Conservation (phyloP, 2,329 filamentous ascomycete genomes). For the Colletotrichum liriopes region DNA sequence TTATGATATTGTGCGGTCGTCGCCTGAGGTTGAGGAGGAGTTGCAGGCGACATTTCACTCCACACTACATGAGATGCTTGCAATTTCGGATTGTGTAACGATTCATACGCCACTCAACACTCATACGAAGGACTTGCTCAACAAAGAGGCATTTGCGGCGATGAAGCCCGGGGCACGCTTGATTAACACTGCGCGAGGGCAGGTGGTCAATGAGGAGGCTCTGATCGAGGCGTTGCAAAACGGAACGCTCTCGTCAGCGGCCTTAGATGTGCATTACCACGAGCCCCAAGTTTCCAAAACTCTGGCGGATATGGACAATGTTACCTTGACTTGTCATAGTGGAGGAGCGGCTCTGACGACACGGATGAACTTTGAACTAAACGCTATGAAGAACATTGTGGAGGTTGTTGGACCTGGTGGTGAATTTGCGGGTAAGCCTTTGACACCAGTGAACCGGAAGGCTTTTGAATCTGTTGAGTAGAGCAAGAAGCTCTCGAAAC, state of each 20-base stretch:
- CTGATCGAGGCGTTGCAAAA: constrained; percentile 62
- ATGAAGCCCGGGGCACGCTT: constrained; percentile 65
- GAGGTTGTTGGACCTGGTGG: too few relatives aligned
- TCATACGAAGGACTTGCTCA: constrained; percentile 48
- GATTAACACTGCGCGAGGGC: constrained; percentile 68
- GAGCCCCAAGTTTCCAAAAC: constrained; percentile 62
- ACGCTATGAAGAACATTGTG: too few relatives aligned
- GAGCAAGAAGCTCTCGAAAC: too few relatives aligned
- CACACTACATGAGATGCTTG: constrained; percentile 44
- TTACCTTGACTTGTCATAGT: too few relatives aligned
- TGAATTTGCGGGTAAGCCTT: too few relatives aligned
- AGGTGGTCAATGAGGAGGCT: constrained; percentile 66
- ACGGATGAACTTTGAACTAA: too few relatives aligned
- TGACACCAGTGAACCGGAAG: too few relatives aligned
- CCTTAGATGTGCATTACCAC: constrained; percentile 68
- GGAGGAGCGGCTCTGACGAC: too few relatives aligned
- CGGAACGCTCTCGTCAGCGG: constrained; percentile 62
- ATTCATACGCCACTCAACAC: constrained; percentile 52
- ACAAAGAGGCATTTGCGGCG: constrained; percentile 54
- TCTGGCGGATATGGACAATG: too few relatives aligned
- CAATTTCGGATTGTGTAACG: constrained; percentile 52
- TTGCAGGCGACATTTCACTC: constrained; percentile 31
- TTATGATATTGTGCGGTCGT: constrained; percentile 58
- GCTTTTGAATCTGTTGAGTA: too few relatives aligned
- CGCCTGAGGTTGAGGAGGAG: constrained; percentile 48